These are phyloP conservation scores for Coriolopsis trogii DNA, from an alignment of 1,284 basidiomycete genomes.

Conservation along the genomic window DNA sequence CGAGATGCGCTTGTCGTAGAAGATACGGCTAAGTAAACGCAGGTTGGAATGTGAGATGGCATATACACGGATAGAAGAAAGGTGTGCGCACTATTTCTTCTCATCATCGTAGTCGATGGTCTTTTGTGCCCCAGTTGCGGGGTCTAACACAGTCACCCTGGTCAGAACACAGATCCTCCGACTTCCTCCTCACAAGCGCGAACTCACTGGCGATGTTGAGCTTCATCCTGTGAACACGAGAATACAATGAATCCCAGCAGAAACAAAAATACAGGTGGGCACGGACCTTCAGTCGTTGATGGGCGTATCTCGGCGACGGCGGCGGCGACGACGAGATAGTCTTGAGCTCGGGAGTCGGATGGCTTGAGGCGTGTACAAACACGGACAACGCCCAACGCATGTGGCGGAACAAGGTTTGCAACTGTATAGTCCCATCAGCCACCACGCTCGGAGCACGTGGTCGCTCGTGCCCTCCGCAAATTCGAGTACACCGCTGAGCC, in stretches of 20 bases:
- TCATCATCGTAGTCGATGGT: constrained; percentile 94
- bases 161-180: constrained; percentile 17
- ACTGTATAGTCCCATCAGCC: constrained; percentile 45
- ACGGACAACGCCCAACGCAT: constrained; percentile 26
- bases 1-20: constrained; percentile 96
- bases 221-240: constrained; percentile 70
- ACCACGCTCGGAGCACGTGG: constrained; percentile 43
- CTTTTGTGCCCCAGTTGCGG: constrained; percentile 97
- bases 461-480: constrained; percentile 16
- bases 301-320: constrained; percentile 41
- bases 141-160: constrained; percentile 52
- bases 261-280: constrained; percentile 5
- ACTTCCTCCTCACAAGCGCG: constrained; percentile 5
- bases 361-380: constrained; percentile 31
- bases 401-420: constrained; percentile 44
- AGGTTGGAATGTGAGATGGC: background rate
- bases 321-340: constrained; percentile 39
- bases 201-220: constrained; percentile 93
- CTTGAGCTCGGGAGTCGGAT: constrained; percentile 39
- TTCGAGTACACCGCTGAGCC: constrained; percentile 29
- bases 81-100: constrained; percentile 71
- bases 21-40: constrained; percentile 69
- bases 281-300: constrained; percentile 32
- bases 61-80: background rate
- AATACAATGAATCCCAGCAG: constrained; percentile 18